Percentiles rank a stretch among this genome's conserved stretches.
phyloP scores from a whole-genome alignment of 768 basidiomycete genomes.

The Pisolithus tinctorius region DNA sequence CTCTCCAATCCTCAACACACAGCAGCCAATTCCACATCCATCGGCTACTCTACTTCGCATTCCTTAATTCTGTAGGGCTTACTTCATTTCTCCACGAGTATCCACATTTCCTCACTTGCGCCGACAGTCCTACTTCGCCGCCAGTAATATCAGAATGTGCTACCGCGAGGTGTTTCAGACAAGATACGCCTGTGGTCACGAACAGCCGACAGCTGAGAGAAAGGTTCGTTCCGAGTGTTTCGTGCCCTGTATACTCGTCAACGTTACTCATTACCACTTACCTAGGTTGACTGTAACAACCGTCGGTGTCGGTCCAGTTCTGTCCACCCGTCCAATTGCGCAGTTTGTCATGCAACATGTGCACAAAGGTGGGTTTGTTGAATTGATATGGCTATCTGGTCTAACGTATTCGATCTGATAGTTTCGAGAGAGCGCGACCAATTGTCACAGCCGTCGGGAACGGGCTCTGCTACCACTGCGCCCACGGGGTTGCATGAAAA shows the following conservation, averaged over 20 bases:
- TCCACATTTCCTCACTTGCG: conserved; percentile 8
- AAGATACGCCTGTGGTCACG: conserved; percentile 34
- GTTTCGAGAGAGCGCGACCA: conserved; percentile 17
- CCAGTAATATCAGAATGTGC: conserved; percentile 31
- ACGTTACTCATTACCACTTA: conserved; percentile 1
- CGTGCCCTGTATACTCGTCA: conserved; percentile 16
- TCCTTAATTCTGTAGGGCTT: conserved; percentile 12
- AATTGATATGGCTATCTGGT: not conserved
- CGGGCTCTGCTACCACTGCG: conserved; percentile 16
- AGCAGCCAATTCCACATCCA: conserved; percentile 7
- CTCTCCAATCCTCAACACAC: conserved; percentile 4
- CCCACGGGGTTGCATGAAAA: conserved; percentile 7
- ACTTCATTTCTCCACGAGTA: not conserved
- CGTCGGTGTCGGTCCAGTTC: conserved; percentile 38
- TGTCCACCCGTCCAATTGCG: conserved; percentile 28
- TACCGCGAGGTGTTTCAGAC: conserved; percentile 34
- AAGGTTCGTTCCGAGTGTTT: conserved; percentile 23
- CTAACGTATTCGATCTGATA: conserved; percentile 14
- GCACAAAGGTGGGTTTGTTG: conserved; percentile 30
- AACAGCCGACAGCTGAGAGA: conserved; percentile 21
- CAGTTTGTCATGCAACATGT: conserved; percentile 33
- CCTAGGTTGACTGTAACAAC: conserved; percentile 38
- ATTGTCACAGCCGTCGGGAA: conserved; percentile 15
- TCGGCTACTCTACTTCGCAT: conserved; percentile 2
- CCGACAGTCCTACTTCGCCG: conserved; percentile 4